A percentile compares a stretch with the other conserved stretches of the same genome.
Conservation (phyloP, 2,329 filamentous ascomycete species). For the Lachnellula cervina region DNA sequence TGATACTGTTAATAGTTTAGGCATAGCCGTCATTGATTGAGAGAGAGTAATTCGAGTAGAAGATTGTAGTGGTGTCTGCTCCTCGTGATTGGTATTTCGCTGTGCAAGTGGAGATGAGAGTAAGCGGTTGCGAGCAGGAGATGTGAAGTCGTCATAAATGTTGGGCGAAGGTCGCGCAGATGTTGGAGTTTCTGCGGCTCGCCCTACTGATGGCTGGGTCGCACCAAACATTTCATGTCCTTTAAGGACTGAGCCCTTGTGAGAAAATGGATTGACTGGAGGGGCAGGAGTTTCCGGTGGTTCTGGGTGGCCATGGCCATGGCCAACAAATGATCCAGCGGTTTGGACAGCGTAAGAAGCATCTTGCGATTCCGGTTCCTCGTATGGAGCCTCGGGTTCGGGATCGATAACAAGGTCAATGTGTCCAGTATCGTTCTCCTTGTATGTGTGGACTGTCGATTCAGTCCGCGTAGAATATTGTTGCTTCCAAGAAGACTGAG, state of each 20-base stretch:
- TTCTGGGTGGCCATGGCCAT: not conserved
- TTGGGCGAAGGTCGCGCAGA: slow-evolving; percentile 30
- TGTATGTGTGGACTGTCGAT: slow-evolving; percentile 25
- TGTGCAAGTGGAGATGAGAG: slow-evolving; percentile 22
- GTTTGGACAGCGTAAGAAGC: slow-evolving; percentile 11
- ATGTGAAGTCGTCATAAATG: slow-evolving; percentile 20
- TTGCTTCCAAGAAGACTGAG: slow-evolving; percentile 1
- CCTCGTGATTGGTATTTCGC: not conserved
- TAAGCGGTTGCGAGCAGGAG: slow-evolving; percentile 11
- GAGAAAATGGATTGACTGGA: slow-evolving; percentile 27
- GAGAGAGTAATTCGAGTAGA: slow-evolving; percentile 12
- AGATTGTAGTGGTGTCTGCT: slow-evolving; percentile 14
- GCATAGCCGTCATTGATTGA: slow-evolving; percentile 9
- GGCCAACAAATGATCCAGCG: not conserved
- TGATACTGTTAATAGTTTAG: not conserved
- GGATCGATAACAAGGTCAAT: slow-evolving; percentile 18
- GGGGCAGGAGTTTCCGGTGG: slow-evolving; percentile 28
- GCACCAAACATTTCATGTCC: slow-evolving; percentile 27
- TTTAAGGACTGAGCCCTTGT: slow-evolving; percentile 28
- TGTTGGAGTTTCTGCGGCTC: slow-evolving; percentile 20
- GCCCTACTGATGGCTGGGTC: slow-evolving; percentile 27
- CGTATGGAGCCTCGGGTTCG: slow-evolving; percentile 5
- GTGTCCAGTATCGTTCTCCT: slow-evolving; percentile 26
- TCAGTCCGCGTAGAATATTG: slow-evolving; percentile 19
- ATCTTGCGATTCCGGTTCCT: slow-evolving; percentile 20